Evolutionary conservation across 345 rosid genomes (phyloP), one percentile per base, ranked within the genome.

Genomic region (Mercurialis annua): DNA sequence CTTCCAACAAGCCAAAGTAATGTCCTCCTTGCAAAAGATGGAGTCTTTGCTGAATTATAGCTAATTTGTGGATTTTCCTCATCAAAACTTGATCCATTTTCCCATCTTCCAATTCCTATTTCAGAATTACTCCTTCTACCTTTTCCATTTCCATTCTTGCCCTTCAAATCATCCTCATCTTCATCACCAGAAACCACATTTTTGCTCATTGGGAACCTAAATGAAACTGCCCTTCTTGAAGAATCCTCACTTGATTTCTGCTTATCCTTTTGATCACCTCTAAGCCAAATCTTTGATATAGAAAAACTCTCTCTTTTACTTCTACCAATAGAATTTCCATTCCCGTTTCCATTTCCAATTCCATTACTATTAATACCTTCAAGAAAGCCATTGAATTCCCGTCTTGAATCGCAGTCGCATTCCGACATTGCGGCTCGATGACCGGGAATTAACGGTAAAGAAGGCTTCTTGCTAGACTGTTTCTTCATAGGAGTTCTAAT

Each of bases 11-110:
- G 83, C 98, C 99, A 92, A 69, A 82, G 89, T 78, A 95, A 76
- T 65, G 99, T 86, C 78, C 87, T 92, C 81, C 93, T 88, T 12
- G 98, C 90, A 86, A 92, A 95, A 55, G 99, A 95, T 44, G 98
- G 97, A 44, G 96, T 90, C 72, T 83, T 87, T 18, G 74, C 65
- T n/a, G n/a, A n/a, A n/a, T n/a, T n/a, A 71, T 69, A 56, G 47
- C 68, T 64, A 63, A 83, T 85, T 50, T 81, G 84, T n/a, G n/a
- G n/a, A 24, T 77, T 82, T 65, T 84, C 87, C 55, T 69, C 86
- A 61, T 83, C 85, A 46, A 59, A 46, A 0, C 77, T 68, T 6
- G 62, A 10, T 69, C 76, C 81, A 62, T 61, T 73, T 49, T 51
- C 84, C 63, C 69, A 78, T 67, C 83, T 84, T 5, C 74, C 76